A percentile compares a stretch with the other conserved stretches of the same genome.
phyloP scores from a whole-genome alignment of 106 monocot species.

The Amphibolis antarctica region DNA sequence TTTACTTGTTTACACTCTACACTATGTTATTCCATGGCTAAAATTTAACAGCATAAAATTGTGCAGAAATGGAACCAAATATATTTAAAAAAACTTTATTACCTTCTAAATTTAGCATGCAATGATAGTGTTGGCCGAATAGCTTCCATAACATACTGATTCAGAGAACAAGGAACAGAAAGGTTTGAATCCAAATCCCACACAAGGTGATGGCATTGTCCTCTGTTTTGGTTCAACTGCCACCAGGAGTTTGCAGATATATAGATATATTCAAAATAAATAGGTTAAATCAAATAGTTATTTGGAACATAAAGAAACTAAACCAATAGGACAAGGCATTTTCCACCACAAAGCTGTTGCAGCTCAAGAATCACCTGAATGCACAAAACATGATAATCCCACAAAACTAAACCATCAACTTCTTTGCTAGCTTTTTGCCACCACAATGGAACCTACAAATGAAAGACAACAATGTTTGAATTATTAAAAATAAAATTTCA shows the following conservation, averaged over 20 bases:
- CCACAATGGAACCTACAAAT: conserved; percentile 61
- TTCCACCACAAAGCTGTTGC: not conserved
- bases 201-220: conserved; percentile 20
- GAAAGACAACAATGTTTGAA: not conserved
- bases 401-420: conserved; percentile 56
- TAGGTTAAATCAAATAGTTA: not conserved
- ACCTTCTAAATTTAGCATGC: conserved; percentile 41
- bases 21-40: too few relatives aligned
- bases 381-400: conserved; percentile 98
- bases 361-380: conserved; percentile 49
- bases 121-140: conserved; percentile 27
- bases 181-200: conserved; percentile 93
- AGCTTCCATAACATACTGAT: conserved; percentile 42
- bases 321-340: not conserved
- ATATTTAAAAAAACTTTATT: not conserved
- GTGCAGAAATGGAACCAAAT: not conserved
- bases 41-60: too few relatives aligned
- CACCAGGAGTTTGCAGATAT: not conserved
- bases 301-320: not conserved
- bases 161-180: conserved; percentile 43
- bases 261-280: not conserved
- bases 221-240: conserved; percentile 24
- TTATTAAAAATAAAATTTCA: too few relatives aligned
- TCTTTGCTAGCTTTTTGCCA: conserved; percentile 64
- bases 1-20: too few relatives aligned